Evolutionary conservation across 768 basidiomycete species (phyloP), one percentile per base, ranked within the genome.

Genomic region (Lanmaoa rubissima): DNA sequence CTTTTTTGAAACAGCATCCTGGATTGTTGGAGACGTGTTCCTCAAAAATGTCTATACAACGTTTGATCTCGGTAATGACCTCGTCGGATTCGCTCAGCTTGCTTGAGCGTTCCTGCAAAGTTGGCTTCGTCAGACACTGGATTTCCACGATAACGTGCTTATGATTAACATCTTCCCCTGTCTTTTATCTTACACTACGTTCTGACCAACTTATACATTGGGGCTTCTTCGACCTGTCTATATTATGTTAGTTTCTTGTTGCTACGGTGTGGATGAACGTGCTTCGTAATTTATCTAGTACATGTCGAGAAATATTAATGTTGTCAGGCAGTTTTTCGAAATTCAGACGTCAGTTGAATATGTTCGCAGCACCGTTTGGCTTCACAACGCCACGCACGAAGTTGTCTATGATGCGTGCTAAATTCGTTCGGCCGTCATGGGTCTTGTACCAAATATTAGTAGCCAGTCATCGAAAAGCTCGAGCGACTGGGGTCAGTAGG

Each of bases 31-130:
- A 4, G 58, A 60, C 34, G 64, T 73, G 13, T 78, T 81, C 73
- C 61, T 80, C 47, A 69, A 65, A 54, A 75, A 73, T 38, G 75
- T 77, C 34, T 82, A 78, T 61, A 74, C 77, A 4, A 63, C 58
- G 1, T 79, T 79, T 57, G 74, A 78, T 57, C 57, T 74, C 21
- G 72, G 64, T 0, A 72, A 73, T 45, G 54, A 32, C 1, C 65
- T 58, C 24, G 76, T 78, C 14, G 74, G 76, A 36, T 76, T 79
- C 41, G 76, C 76, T 41, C 12, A 38, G n/a, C 56, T 65, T 19
- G 55, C 63, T 12, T 54, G 41, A 53, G 17, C 21, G 21, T 19
- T 11, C 4, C 9, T 24, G 8, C 21, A 16, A 48, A 34, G 14
- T 14, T 24, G 34, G 21, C 21, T 11, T 35, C 9, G 9, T 10